phyloP scores from a whole-genome alignment of 345 rosid species.

The Fremontodendron californicum region DNA sequence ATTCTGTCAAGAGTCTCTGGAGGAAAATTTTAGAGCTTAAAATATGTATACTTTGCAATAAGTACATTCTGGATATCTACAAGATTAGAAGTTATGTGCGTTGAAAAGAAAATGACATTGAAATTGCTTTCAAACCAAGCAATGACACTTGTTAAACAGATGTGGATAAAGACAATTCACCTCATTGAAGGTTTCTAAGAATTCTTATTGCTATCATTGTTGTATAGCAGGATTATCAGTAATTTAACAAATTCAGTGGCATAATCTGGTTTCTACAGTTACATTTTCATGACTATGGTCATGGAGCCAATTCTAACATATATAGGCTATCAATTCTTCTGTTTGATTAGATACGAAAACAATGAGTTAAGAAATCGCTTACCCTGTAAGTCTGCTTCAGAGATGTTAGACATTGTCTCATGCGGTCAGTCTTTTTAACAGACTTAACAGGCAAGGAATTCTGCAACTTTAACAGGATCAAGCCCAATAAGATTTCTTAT shows the following conservation, averaged over 20 bases:
- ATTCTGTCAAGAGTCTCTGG: neutral
- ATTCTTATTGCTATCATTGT: neutral
- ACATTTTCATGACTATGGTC: neutral
- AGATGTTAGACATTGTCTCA: conserved; percentile 70
- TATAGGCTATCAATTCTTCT: neutral
- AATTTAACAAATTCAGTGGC: neutral
- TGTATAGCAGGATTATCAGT: neutral
- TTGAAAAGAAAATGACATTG: neutral
- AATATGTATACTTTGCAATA: neutral
- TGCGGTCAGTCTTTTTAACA: conserved; percentile 39
- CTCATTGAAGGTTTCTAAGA: neutral
- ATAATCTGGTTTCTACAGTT: neutral
- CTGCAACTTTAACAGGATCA: conserved; percentile 32
- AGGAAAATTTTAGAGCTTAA: neutral
- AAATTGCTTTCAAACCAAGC: neutral
- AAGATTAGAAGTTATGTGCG: neutral
- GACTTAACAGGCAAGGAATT: conserved; percentile 12
- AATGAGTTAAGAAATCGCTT: conserved; percentile 5
- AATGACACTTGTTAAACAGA: neutral
- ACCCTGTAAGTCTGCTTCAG: conserved; percentile 58
- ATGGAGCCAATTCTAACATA: neutral
- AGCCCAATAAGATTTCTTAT: neutral
- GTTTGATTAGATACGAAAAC: neutral
- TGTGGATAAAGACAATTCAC: neutral
- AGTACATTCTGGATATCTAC: neutral